phyloP scores from a whole-genome alignment of 2,329 filamentous ascomycete genomes.

The Aspergillus sclerotialis region DNA sequence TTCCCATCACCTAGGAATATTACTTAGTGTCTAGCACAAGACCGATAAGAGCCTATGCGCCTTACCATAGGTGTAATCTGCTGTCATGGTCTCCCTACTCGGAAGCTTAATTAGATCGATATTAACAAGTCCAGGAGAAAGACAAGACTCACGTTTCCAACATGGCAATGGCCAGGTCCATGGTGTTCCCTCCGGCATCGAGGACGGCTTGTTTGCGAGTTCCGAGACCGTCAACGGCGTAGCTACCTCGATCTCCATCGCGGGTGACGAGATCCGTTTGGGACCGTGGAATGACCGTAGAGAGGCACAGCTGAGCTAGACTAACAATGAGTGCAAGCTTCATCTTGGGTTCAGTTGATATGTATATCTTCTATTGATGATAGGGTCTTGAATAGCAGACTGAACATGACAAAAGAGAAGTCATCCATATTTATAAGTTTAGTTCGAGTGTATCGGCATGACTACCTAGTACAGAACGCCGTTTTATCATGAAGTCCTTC shows the following conservation, averaged over 20 bases:
- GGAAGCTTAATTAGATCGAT: too few relatives aligned
- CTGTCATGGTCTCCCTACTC: constrained; percentile 13
- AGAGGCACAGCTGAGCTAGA: neutral
- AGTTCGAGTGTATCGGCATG: neutral
- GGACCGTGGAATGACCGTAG: neutral
- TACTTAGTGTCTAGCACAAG: neutral
- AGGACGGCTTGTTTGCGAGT: constrained; percentile 14
- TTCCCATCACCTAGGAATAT: constrained; percentile 20
- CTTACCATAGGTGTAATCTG: constrained; percentile 16
- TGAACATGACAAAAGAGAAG: neutral
- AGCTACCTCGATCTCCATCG: constrained; percentile 11
- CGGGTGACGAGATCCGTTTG: constrained; percentile 2
- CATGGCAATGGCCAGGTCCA: constrained; percentile 20
- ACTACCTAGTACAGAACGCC: neutral
- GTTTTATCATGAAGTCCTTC: neutral
- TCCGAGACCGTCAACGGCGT: constrained; percentile 12
- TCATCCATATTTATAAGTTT: neutral
- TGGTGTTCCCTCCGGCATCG: constrained; percentile 15
- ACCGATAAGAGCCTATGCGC: neutral
- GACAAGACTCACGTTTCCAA: constrained; percentile 13
- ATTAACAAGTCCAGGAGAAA: too few relatives aligned
- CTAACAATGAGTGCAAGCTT: neutral
- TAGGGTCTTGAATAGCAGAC: neutral
- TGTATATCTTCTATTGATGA: neutral
- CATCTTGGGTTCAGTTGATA: neutral